Percentiles rank a stretch among this genome's conserved stretches.
These are phyloP conservation scores for Zhuliangozyma blackwelliae DNA, from an alignment of 1,139 yeast genomes.

Conservation along the genomic window DNA sequence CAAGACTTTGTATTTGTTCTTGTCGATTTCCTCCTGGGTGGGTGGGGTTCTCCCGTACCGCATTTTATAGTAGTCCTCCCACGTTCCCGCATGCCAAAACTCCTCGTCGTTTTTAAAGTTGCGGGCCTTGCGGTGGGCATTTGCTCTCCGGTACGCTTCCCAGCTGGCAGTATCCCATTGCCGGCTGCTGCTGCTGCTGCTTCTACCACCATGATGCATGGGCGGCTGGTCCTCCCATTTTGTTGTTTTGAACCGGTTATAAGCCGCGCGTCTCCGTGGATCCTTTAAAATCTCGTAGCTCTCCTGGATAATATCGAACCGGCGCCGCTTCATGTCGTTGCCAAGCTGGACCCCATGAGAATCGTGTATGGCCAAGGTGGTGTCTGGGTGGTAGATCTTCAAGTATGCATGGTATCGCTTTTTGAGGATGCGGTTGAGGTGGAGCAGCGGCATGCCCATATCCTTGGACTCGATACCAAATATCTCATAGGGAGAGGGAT, in stretches of 20 bases:
- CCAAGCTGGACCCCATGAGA: slow-evolving; percentile 24
- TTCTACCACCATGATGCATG: neutral
- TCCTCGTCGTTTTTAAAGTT: slow-evolving; percentile 36
- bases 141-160: slow-evolving; percentile 38
- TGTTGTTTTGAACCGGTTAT: slow-evolving; percentile 22
- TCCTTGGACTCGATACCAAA: slow-evolving; percentile 38
- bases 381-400: slow-evolving; percentile 86
- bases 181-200: slow-evolving; percentile 36
- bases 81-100: slow-evolving; percentile 66
- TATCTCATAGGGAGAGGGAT: slow-evolving; percentile 75
- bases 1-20: slow-evolving; percentile 45
- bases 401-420: slow-evolving; percentile 59
- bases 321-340: slow-evolving; percentile 40
- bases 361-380: slow-evolving; percentile 27
- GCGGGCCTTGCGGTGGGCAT: slow-evolving; percentile 33
- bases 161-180: slow-evolving; percentile 13
- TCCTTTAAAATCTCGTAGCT: slow-evolving; percentile 73
- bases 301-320: slow-evolving; percentile 67
- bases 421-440: slow-evolving; percentile 48
- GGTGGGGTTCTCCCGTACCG: slow-evolving; percentile 35
- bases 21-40: slow-evolving; percentile 39
- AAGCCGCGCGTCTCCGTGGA: slow-evolving; percentile 41
- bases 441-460: slow-evolving; percentile 12
- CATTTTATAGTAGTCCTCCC: slow-evolving; percentile 63
- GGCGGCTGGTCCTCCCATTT: slow-evolving; percentile 20